A percentile compares a stretch with the other conserved stretches of the same genome.
These are phyloP conservation scores for Penicillium brasilianum DNA, from an alignment of 2,329 filamentous ascomycete genomes.

Conservation along the genomic window DNA sequence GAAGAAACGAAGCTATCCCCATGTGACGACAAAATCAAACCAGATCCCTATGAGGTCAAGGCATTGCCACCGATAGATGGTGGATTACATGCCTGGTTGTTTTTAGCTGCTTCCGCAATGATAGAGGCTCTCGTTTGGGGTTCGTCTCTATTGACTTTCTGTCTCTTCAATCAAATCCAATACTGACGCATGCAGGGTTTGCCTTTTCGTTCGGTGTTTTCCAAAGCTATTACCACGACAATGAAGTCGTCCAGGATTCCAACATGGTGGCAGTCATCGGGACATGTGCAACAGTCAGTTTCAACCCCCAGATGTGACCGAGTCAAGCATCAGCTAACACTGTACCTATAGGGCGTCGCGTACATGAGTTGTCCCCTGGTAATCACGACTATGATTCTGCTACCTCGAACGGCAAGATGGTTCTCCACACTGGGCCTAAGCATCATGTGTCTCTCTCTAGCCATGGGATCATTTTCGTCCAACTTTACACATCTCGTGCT, in stretches of 20 bases:
- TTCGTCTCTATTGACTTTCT: slow-evolving; percentile 28
- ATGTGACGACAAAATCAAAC: slow-evolving; percentile 12
- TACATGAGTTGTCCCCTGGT: slow-evolving; percentile 32
- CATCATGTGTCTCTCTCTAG: slow-evolving; percentile 33
- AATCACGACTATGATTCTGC: slow-evolving; percentile 28
- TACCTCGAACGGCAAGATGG: slow-evolving; percentile 27
- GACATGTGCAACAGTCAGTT: slow-evolving; percentile 37
- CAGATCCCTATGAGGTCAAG: slow-evolving; percentile 1
- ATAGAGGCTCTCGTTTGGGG: slow-evolving; percentile 62
- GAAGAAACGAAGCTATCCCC: slow-evolving; percentile 14
- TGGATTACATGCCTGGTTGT: slow-evolving; percentile 52
- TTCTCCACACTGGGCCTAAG: slow-evolving; percentile 29
- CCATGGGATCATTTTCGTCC: slow-evolving; percentile 33
- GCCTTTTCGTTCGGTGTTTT: slow-evolving; percentile 39
- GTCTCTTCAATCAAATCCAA: not conserved
- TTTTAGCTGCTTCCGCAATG: slow-evolving; percentile 56
- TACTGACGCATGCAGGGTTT: slow-evolving; percentile 24
- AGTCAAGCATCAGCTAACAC: not conserved
- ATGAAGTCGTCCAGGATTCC: slow-evolving; percentile 33
- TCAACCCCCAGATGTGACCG: too few relatives aligned
- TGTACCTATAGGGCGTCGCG: slow-evolving; percentile 28
- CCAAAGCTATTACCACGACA: slow-evolving; percentile 39
- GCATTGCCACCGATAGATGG: slow-evolving; percentile 42
- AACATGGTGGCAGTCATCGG: slow-evolving; percentile 38
- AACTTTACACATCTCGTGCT: slow-evolving; percentile 33